phyloP scores from a whole-genome alignment of 495 filamentous ascomycete genomes.

The Daldinia loculata region DNA sequence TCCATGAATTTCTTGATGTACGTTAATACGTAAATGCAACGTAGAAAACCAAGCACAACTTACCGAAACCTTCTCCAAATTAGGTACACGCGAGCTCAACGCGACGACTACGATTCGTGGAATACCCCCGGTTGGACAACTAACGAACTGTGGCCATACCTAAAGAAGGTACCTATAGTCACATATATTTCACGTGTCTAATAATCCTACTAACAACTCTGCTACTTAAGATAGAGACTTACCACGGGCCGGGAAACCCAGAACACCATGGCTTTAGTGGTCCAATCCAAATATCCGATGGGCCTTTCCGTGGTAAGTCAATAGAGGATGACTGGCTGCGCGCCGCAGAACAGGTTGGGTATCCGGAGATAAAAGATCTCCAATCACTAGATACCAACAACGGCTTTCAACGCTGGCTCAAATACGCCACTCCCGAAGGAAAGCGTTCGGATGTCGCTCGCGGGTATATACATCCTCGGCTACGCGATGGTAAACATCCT shows the following conservation, averaged over 20 bases:
- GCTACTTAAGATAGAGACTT: neutral
- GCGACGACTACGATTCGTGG: conserved; percentile 62
- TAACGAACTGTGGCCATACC: conserved; percentile 59
- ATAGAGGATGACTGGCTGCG: conserved; percentile 54
- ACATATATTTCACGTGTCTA: conserved; percentile 10
- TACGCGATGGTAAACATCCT: conserved; percentile 49
- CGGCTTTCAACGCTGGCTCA: conserved; percentile 48
- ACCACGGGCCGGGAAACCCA: neutral
- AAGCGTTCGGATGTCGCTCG: conserved; percentile 52
- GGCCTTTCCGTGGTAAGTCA: conserved; percentile 43
- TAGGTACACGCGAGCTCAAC: conserved; percentile 49
- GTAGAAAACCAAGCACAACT: neutral
- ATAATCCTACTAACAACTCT: neutral
- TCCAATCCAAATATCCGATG: conserved; percentile 36
- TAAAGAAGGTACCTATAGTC: conserved; percentile 63
- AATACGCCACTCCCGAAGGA: conserved; percentile 53
- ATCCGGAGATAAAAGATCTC: conserved; percentile 54
- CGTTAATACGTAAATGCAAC: neutral
- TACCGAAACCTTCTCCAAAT: neutral
- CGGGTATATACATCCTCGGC: neutral
- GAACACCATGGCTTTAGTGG: neutral
- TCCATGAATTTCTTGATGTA: conserved; percentile 70
- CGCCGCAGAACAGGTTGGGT: conserved; percentile 55
- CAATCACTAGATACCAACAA: conserved; percentile 52
- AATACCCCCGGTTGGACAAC: conserved; percentile 60